Conservation (phyloP, 148 eudicot genomes). For the Cornus kousa region DNA sequence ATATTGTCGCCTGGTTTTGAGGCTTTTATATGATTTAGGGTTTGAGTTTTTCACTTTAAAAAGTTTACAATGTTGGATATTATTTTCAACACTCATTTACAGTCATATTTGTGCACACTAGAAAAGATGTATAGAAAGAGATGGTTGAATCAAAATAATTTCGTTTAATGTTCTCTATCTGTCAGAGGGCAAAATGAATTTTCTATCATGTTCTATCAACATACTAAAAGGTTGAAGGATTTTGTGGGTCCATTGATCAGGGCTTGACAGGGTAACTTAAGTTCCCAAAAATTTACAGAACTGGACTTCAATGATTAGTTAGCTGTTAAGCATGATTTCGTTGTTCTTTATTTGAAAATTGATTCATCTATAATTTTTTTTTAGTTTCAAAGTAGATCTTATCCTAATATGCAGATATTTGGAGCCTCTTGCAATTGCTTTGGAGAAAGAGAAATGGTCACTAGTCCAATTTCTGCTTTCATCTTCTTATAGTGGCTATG, state of each 20-base stretch:
- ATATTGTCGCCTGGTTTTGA: not conserved
- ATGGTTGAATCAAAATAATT: too few relatives aligned
- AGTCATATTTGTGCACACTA: not conserved
- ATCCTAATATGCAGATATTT: slow-evolving; percentile 55
- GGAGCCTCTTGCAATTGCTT: slow-evolving; percentile 90
- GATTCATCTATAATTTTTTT: not conserved
- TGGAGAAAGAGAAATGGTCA: slow-evolving; percentile 94
- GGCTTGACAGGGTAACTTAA: too few relatives aligned
- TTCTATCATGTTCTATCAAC: too few relatives aligned
- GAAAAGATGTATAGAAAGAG: not conserved
- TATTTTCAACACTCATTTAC: not conserved
- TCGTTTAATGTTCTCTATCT: too few relatives aligned
- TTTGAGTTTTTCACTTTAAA: not conserved
- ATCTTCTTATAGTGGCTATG: slow-evolving; percentile 91
- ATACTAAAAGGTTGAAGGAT: too few relatives aligned
- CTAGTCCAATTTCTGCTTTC: slow-evolving; percentile 88
- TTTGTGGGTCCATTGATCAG: too few relatives aligned
- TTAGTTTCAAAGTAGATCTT: not conserved
- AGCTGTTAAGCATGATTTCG: not conserved
- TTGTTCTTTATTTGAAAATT: not conserved
- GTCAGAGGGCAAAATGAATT: too few relatives aligned
- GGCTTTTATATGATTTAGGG: not conserved
- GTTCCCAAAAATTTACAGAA: not conserved
- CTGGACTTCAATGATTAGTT: not conserved
- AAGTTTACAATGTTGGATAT: too few relatives aligned